Conservation (phyloP, 257 asterid genomes). For the Euphrasia confusa region DNA sequence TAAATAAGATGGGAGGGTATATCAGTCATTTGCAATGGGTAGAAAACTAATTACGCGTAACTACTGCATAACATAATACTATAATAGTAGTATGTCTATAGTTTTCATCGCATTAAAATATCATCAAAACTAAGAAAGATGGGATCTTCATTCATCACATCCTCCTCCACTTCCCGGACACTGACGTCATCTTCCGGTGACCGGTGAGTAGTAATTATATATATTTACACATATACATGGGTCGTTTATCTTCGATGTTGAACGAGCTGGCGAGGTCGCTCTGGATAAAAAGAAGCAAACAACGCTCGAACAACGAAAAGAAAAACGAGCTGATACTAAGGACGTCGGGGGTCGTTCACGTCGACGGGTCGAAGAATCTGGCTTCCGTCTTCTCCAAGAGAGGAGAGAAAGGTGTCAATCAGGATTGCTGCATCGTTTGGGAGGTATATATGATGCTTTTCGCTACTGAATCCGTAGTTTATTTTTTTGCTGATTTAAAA, state of each 20-base stretch:
- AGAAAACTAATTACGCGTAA: not conserved
- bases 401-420: slow-evolving; percentile 76
- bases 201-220: slow-evolving; percentile 22
- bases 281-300: slow-evolving; percentile 43
- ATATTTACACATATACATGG: slow-evolving; percentile 33
- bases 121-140: slow-evolving; percentile 15
- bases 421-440: slow-evolving; percentile 74
- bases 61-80: no score
- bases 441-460: slow-evolving; percentile 42
- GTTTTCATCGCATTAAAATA: slow-evolving; percentile 31
- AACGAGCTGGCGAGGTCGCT: slow-evolving; percentile 75
- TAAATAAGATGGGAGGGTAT: no score
- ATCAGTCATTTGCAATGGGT: no score
- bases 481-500: no score
- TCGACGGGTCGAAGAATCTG: slow-evolving; percentile 61
- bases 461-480: not conserved
- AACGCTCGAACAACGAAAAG: slow-evolving; percentile 49
- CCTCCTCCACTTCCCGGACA: slow-evolving; percentile 33
- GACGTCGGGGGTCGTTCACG: slow-evolving; percentile 59
- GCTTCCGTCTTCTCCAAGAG: slow-evolving; percentile 77
- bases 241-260: slow-evolving; percentile 78
- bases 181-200: slow-evolving; percentile 22
- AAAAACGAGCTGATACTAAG: slow-evolving; percentile 69
- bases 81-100: slow-evolving; percentile 30
- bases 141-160: slow-evolving; percentile 36